Conservation (phyloP, 768 basidiomycete genomes). For the Suillus luteus region DNA sequence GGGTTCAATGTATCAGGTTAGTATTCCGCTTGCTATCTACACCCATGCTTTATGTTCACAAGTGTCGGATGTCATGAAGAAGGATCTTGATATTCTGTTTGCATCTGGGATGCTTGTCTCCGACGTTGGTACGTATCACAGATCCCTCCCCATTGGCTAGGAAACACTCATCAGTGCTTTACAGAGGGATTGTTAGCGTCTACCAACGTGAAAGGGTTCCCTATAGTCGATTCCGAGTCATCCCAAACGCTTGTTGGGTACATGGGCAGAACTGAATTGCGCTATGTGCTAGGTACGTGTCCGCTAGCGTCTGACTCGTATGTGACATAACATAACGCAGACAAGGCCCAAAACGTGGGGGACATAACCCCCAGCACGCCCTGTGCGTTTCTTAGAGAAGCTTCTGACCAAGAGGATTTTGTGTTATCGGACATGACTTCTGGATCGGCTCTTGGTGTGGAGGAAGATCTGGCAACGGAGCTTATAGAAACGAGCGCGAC, state of each 20-base stretch:
- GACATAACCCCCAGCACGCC: conserved; percentile 62
- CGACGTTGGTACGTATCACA: conserved; percentile 70
- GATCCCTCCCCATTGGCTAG: neutral
- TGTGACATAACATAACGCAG: conserved; percentile 39
- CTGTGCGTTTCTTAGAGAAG: conserved; percentile 64
- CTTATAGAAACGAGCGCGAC: conserved; percentile 62
- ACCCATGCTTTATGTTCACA: conserved; percentile 6
- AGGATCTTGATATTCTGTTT: conserved; percentile 70
- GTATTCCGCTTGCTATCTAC: conserved; percentile 23
- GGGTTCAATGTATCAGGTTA: conserved; percentile 88
- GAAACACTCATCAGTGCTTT: conserved; percentile 12
- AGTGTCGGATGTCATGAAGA: conserved; percentile 93
- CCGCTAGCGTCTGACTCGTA: neutral
- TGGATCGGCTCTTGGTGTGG: conserved; percentile 56
- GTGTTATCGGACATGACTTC: conserved; percentile 44
- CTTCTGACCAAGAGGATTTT: conserved; percentile 54
- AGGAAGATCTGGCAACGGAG: conserved; percentile 69
- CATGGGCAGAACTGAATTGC: conserved; percentile 83
- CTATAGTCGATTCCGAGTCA: conserved; percentile 70
- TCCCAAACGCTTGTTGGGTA: conserved; percentile 75
- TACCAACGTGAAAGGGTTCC: conserved; percentile 88
- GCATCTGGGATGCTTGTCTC: conserved; percentile 75
- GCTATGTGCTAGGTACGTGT: conserved; percentile 77
- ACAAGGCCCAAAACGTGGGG: conserved; percentile 67
- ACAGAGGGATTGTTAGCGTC: conserved; percentile 71